Conservation (phyloP, 345 rosid genomes). For the Murraya koenigii region DNA sequence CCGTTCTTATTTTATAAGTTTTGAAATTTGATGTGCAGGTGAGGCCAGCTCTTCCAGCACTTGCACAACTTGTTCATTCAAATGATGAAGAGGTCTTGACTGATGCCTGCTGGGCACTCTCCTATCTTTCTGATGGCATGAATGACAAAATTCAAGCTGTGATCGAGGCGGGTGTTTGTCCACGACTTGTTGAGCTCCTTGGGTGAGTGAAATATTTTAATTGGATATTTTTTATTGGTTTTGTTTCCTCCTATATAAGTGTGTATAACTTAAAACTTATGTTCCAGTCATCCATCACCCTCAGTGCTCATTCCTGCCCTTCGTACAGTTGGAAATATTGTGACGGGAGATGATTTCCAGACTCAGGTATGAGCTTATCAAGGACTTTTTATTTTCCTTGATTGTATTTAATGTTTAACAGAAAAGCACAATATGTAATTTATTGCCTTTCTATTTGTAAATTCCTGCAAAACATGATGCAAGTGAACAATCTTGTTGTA, state of each 20-base stretch:
- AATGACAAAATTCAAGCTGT: constrained; percentile 98
- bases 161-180: constrained; percentile 83
- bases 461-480: not conserved
- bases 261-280: not conserved
- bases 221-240: not conserved
- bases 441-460: not conserved
- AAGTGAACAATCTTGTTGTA: not conserved
- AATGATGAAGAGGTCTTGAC: constrained; percentile 96
- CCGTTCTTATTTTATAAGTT: not conserved
- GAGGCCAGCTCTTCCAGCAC: constrained; percentile 88
- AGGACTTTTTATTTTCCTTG: not conserved
- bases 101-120: constrained; percentile 98
- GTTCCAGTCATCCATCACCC: constrained; percentile 70
- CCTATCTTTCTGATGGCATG: constrained; percentile 94
- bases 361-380: constrained; percentile 45
- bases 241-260: not conserved
- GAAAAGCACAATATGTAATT: not conserved
- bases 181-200: constrained; percentile 79
- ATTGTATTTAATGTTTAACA: not conserved
- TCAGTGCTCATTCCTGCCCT: constrained; percentile 92
- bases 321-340: constrained; percentile 87
- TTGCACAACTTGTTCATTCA: constrained; percentile 75
- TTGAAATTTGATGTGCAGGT: constrained; percentile 45
- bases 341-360: constrained; percentile 88
- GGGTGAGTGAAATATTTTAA: constrained; percentile 46